These are phyloP conservation scores for Penicillium sp. DNA, from an alignment of 2,329 filamentous ascomycete species.

Conservation along the genomic window DNA sequence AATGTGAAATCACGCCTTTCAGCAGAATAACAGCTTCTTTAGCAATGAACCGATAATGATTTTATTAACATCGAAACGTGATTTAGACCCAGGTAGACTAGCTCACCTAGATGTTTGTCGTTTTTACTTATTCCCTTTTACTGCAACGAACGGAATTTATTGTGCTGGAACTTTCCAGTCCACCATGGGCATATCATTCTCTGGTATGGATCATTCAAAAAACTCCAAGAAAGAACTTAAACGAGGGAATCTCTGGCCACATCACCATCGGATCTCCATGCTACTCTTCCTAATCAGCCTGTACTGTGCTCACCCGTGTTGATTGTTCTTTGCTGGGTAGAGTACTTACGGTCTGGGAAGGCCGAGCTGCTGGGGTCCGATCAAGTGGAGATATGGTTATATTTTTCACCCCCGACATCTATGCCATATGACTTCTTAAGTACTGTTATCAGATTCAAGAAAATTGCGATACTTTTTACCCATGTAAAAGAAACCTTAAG, in stretches of 20 bases:
- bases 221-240: conserved; percentile 16
- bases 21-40: conserved; percentile 78
- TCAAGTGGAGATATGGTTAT: conserved; percentile 17
- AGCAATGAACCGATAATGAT: conserved; percentile 66
- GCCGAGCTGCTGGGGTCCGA: not conserved
- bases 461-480: conserved; percentile 5
- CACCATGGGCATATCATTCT: conserved; percentile 9
- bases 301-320: conserved; percentile 13
- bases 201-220: conserved; percentile 3
- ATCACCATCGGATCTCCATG: conserved; percentile 9
- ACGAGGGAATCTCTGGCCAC: conserved; percentile 18
- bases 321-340: not conserved
- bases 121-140: too few relatives aligned
- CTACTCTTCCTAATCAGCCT: not conserved
- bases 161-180: conserved; percentile 3
- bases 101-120: not conserved
- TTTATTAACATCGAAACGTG: conserved; percentile 60
- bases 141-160: conserved; percentile 1
- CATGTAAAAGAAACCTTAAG: conserved; percentile 6
- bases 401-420: conserved; percentile 17
- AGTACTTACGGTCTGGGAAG: conserved; percentile 15
- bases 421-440: not conserved
- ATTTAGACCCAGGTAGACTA: not conserved
- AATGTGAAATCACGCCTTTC: conserved; percentile 78
- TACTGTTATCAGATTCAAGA: not conserved